Conservation (phyloP, 2,329 filamentous ascomycete genomes). For the Aureobasidium sp. region DNA sequence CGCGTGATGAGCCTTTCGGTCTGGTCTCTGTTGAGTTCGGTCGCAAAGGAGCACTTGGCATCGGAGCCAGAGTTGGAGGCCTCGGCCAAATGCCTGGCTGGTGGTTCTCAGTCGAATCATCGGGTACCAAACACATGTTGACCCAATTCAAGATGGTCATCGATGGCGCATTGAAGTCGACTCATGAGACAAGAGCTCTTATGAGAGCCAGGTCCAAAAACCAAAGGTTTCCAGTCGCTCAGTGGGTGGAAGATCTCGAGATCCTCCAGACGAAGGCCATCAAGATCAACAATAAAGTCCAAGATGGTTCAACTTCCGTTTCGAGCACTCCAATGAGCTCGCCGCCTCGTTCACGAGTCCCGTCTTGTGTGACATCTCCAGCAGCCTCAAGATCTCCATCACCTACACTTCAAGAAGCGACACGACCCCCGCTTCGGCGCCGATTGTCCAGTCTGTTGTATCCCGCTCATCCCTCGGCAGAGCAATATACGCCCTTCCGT, state of each 20-base stretch:
- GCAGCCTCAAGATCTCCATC: constrained; percentile 17
- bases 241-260: constrained; percentile 58
- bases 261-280: constrained; percentile 53
- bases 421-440: constrained; percentile 9
- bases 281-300: constrained; percentile 42
- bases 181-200: constrained; percentile 44
- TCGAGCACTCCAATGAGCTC: constrained; percentile 23
- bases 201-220: constrained; percentile 58
- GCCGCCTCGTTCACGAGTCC: constrained; percentile 34
- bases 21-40: constrained; percentile 62
- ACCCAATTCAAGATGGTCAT: constrained; percentile 58
- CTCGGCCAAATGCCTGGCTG: background rate
- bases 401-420: constrained; percentile 19
- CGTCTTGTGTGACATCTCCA: constrained; percentile 31
- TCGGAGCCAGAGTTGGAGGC: constrained; percentile 55
- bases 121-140: constrained; percentile 51
- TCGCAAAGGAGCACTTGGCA: constrained; percentile 58
- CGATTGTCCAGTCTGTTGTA: background rate
- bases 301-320: constrained; percentile 24
- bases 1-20: constrained; percentile 60
- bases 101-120: constrained; percentile 22
- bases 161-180: constrained; percentile 49
- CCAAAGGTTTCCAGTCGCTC: constrained; percentile 58
- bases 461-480: background rate
- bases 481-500: background rate